A percentile compares a stretch with the other conserved stretches of the same genome.
phyloP scores from a whole-genome alignment of 2,329 filamentous ascomycete genomes.

The Dendryphion nanum region DNA sequence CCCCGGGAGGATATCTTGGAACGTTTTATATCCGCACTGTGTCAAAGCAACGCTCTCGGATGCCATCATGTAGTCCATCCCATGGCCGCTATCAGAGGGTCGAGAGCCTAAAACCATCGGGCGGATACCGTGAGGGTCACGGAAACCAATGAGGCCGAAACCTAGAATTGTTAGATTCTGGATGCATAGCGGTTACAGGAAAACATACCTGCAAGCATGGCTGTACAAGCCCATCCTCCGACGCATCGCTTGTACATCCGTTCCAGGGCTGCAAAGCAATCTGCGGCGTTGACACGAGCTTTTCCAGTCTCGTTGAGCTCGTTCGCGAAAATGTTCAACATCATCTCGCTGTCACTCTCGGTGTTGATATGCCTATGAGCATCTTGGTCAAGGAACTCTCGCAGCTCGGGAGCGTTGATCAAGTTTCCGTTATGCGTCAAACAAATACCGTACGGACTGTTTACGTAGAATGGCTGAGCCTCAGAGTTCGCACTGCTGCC shows the following conservation, averaged over 20 bases:
- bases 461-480: slow-evolving; percentile 91
- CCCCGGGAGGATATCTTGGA: slow-evolving; percentile 76
- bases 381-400: slow-evolving; percentile 70
- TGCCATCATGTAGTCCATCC: slow-evolving; percentile 84
- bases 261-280: slow-evolving; percentile 70
- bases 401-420: slow-evolving; percentile 72
- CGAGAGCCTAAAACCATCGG: slow-evolving; percentile 77
- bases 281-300: slow-evolving; percentile 73
- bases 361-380: slow-evolving; percentile 88
- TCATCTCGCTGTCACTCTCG: slow-evolving; percentile 82
- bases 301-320: slow-evolving; percentile 79
- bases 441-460: slow-evolving; percentile 77
- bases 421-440: slow-evolving; percentile 87
- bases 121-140: slow-evolving; percentile 78
- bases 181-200: background rate
- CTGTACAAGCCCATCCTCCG: slow-evolving; percentile 77
- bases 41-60: slow-evolving; percentile 83
- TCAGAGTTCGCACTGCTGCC: slow-evolving; percentile 82
- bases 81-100: slow-evolving; percentile 62
- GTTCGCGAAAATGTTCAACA: slow-evolving; percentile 85
- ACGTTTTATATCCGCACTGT: slow-evolving; percentile 75
- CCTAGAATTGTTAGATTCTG: slow-evolving; percentile 40
- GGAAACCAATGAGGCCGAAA: slow-evolving; percentile 77
- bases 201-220: slow-evolving; percentile 68
- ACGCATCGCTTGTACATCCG: slow-evolving; percentile 72